Evolutionary conservation across 768 basidiomycete genomes (phyloP).

Genomic region (Xerocomellus amylosporus): DNA sequence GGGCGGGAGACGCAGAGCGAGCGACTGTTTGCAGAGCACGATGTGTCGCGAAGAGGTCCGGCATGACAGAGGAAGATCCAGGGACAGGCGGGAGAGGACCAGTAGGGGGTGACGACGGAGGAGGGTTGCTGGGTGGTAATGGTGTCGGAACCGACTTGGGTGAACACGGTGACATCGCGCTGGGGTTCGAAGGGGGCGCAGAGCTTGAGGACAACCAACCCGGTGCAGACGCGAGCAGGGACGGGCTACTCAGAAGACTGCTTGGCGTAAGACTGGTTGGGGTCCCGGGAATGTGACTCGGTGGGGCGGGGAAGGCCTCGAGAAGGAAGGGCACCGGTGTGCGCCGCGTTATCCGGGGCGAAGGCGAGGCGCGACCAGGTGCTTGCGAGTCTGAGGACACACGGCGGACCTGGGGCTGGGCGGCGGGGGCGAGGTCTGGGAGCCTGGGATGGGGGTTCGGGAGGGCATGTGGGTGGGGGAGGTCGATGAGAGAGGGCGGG

Average conservation of each 20-base stretch:
- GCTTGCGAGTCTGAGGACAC: slow-evolving; percentile 29
- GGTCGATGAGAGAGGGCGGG: slow-evolving; percentile 5
- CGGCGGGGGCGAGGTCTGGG: slow-evolving; percentile 11
- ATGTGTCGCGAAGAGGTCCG: slow-evolving; percentile 46
- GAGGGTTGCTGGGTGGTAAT: slow-evolving; percentile 42
- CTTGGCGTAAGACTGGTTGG: slow-evolving; percentile 9
- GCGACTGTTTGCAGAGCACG: slow-evolving; percentile 27
- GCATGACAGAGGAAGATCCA: slow-evolving; percentile 53
- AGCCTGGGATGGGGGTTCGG: slow-evolving; percentile 14
- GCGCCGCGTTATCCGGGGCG: slow-evolving; percentile 29
- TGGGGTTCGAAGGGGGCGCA: slow-evolving; percentile 1
- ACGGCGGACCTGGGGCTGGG: slow-evolving; percentile 12
- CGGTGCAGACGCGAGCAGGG: slow-evolving; percentile 14
- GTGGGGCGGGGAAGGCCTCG: slow-evolving; percentile 38
- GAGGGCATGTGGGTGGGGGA: slow-evolving; percentile 14
- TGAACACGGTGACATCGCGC: slow-evolving; percentile 9
- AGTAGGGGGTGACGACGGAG: slow-evolving; percentile 55
- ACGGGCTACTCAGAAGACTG: slow-evolving; percentile 8
- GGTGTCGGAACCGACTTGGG: slow-evolving; percentile 12
- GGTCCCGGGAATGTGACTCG: slow-evolving; percentile 32
- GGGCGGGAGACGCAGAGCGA: slow-evolving; percentile 23
- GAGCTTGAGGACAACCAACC: slow-evolving; percentile 5
- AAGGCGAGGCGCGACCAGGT: slow-evolving; percentile 24
- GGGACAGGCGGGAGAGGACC: slow-evolving; percentile 65
- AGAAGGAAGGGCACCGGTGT: slow-evolving; percentile 35